Conservation (phyloP, 768 basidiomycete species). For the Trametes punicea region DNA sequence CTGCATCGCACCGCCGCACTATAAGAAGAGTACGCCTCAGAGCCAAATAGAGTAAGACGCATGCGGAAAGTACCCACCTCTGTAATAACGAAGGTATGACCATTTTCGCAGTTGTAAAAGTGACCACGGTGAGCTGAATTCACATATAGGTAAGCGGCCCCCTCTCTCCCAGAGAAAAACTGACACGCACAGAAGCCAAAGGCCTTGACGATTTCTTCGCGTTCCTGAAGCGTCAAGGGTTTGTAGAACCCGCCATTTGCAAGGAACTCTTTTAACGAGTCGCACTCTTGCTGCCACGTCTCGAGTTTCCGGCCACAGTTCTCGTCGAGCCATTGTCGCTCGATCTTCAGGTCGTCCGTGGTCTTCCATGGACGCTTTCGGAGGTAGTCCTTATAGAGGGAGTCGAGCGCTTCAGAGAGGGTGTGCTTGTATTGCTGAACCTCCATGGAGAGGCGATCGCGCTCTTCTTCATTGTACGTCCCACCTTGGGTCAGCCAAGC, state of each 20-base stretch:
- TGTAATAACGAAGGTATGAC: slow-evolving; percentile 58
- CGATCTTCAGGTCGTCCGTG: slow-evolving; percentile 15
- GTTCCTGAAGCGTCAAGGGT: slow-evolving; percentile 26
- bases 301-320: slow-evolving; percentile 25
- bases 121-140: slow-evolving; percentile 30
- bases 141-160: background rate
- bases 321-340: slow-evolving; percentile 28
- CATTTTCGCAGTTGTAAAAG: slow-evolving; percentile 43
- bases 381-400: slow-evolving; percentile 19
- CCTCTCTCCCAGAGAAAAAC: background rate
- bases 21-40: background rate
- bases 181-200: slow-evolving; percentile 27
- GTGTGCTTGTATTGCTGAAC: slow-evolving; percentile 9
- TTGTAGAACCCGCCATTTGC: slow-evolving; percentile 20
- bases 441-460: slow-evolving; percentile 8
- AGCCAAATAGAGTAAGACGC: background rate
- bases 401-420: background rate
- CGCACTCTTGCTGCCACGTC: slow-evolving; percentile 23
- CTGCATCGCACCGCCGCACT: slow-evolving; percentile 61
- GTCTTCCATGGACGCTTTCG: slow-evolving; percentile 21
- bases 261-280: slow-evolving; percentile 19
- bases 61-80: slow-evolving; percentile 37
- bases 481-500: slow-evolving; percentile 2
- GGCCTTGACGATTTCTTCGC: slow-evolving; percentile 27
- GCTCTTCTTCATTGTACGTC: background rate